Evolutionary conservation across 2,329 filamentous ascomycete species (phyloP).

Genomic region (Cryphonectria radicalis): DNA sequence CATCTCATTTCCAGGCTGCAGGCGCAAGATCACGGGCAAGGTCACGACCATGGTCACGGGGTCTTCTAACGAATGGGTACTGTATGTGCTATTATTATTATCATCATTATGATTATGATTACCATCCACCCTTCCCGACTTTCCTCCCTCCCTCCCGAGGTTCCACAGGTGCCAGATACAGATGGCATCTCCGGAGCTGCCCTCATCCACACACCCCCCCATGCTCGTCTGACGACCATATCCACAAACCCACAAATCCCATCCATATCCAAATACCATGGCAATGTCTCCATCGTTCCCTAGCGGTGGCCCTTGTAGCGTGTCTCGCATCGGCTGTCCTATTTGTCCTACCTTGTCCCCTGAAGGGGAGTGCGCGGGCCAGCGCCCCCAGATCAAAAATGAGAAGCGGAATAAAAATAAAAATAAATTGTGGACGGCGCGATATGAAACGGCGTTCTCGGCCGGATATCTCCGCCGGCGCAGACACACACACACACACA

Average conservation of each 20-base stretch:
- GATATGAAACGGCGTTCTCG: neutral
- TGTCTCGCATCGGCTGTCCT: constrained; percentile 11
- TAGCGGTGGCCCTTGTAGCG: neutral
- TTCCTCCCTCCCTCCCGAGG: neutral
- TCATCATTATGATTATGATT: neutral
- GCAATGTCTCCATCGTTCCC: too few relatives aligned
- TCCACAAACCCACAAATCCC: neutral
- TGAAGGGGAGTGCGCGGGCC: neutral
- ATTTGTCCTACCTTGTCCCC: neutral
- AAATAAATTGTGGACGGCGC: neutral
- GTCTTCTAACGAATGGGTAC: neutral
- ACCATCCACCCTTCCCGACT: neutral
- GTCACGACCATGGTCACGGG: neutral
- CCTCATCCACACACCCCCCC: too few relatives aligned
- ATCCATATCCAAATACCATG: neutral
- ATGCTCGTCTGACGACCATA: neutral
- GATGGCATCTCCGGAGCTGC: neutral
- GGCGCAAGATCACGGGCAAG: neutral
- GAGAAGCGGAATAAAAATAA: neutral
- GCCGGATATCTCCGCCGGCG: neutral
- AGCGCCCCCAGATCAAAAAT: neutral
- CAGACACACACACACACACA: too few relatives aligned
- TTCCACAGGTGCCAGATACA: neutral
- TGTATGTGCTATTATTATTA: neutral
- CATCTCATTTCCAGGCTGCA: neutral